Evolutionary conservation across 2,329 filamentous ascomycete genomes (phyloP).

Genomic region (Diaporthe australafricana): DNA sequence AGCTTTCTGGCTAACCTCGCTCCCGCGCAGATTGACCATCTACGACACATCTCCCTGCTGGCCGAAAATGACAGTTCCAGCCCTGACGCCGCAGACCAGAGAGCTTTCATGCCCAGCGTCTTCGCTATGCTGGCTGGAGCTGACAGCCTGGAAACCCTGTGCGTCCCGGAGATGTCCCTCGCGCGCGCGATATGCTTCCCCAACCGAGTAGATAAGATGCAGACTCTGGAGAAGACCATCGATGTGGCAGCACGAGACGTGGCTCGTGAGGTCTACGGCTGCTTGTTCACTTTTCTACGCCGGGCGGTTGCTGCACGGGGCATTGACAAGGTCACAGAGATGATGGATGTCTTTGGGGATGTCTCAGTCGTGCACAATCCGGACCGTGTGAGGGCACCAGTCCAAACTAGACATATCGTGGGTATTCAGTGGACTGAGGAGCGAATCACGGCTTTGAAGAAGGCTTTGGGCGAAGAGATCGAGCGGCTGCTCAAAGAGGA

Average conservation of each 20-base stretch:
- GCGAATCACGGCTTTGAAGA: not conserved
- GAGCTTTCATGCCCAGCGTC: not conserved
- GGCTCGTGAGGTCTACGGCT: not conserved
- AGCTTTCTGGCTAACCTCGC: not conserved
- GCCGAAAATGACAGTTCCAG: not conserved
- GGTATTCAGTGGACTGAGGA: not conserved
- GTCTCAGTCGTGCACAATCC: not conserved
- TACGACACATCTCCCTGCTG: not conserved
- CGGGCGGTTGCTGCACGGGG: not conserved
- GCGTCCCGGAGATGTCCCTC: not conserved
- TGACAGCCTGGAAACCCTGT: not conserved
- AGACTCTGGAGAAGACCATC: not conserved
- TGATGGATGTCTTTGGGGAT: not conserved
- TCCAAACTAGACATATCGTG: not conserved
- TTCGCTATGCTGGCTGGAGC: not conserved
- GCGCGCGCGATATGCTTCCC: too few species aligned
- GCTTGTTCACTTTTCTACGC: not conserved
- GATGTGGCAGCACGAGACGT: not conserved
- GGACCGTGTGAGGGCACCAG: too few species aligned
- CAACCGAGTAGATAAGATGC: fast-evolving
- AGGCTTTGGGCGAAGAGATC: not conserved
- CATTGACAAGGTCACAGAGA: not conserved
- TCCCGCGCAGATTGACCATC: not conserved
- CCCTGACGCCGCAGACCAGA: fast-evolving
- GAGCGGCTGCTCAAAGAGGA: not conserved